Evolutionary conservation across 495 filamentous ascomycete genomes (phyloP).

Genomic region (Aspergillus conjunctus): DNA sequence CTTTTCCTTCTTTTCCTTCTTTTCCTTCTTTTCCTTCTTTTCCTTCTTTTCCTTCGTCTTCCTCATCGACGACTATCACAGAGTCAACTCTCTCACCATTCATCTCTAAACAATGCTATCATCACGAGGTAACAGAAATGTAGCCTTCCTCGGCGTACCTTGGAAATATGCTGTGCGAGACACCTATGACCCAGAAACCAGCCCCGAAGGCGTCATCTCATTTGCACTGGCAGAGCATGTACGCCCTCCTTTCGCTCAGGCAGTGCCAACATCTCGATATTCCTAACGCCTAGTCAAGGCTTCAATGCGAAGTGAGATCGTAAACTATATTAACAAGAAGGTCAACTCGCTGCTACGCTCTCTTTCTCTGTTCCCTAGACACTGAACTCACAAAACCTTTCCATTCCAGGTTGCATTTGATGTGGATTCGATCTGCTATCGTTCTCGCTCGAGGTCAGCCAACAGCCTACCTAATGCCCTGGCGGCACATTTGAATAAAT

Average conservation of each 20-base stretch:
- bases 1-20: neutral
- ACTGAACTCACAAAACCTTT: neutral
- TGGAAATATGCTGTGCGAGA: conserved; percentile 35
- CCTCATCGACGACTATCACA: neutral
- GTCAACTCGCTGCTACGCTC: conserved; percentile 14
- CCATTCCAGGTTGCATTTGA: conserved; percentile 31
- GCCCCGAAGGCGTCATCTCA: conserved; percentile 36
- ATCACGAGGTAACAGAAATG: conserved; percentile 32
- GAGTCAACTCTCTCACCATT: too few species aligned
- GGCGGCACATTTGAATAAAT: conserved; percentile 40
- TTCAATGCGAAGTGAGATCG: conserved; percentile 35
- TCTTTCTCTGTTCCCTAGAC: neutral
- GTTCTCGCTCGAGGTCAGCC: conserved; percentile 29
- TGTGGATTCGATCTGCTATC: conserved; percentile 34
- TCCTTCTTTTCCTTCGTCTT: neutral
- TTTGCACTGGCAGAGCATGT: conserved; percentile 43
- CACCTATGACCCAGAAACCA: conserved; percentile 34
- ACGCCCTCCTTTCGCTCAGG: conserved; percentile 2
- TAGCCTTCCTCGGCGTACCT: conserved; percentile 26
- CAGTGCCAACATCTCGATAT: neutral
- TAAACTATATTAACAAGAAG: conserved; percentile 38
- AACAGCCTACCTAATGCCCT: conserved; percentile 34
- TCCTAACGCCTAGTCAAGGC: conserved; percentile 20
- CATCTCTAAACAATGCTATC: conserved; percentile 32
- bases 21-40: neutral